These are phyloP conservation scores for Allomyces macrogynus DNA, from an alignment of 192 early-diverging fungal genomes.

Conservation along the genomic window DNA sequence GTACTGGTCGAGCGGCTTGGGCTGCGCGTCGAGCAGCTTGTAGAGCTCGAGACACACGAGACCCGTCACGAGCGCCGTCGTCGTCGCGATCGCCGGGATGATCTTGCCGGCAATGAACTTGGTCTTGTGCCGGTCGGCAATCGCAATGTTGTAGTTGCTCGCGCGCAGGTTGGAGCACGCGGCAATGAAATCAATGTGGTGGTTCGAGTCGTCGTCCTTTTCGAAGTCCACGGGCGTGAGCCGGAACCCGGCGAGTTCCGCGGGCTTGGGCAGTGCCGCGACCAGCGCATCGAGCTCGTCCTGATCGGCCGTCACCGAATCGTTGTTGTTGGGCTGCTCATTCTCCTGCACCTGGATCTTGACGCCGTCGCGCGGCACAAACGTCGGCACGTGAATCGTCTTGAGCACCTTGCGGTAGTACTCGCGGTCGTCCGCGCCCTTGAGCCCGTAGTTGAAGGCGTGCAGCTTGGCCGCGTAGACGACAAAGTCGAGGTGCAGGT, in stretches of 20 bases:
- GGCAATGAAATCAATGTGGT: conserved; percentile 98
- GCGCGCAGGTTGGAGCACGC: conserved; percentile 90
- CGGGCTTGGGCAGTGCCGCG: conserved; percentile 48
- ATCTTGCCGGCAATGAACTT: conserved; percentile 84
- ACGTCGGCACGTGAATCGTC: conserved; percentile 51
- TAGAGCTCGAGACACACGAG: conserved; percentile 92
- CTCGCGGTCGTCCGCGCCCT: conserved; percentile 55
- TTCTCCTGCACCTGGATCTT: conserved; percentile 91
- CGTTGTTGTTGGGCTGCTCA: conserved; percentile 36
- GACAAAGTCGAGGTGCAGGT: conserved; percentile 74
- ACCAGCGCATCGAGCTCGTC: conserved; percentile 45
- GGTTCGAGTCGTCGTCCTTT: conserved; percentile 98
- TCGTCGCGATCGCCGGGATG: conserved; percentile 83
- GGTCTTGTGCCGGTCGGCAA: conserved; percentile 57
- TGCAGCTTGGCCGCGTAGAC: conserved; percentile 78
- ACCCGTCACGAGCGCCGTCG: conserved; percentile 86
- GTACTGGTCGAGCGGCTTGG: conserved; percentile 76
- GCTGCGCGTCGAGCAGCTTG: conserved; percentile 59
- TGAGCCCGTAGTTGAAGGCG: conserved; percentile 90
- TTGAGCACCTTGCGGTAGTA: conserved; percentile 40
- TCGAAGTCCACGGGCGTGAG: conserved; percentile 88
- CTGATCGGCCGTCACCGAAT: conserved; percentile 7
- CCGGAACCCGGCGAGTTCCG: conserved; percentile 60
- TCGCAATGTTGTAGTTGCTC: conserved; percentile 51
- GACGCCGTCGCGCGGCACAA: conserved; percentile 74